phyloP scores from a whole-genome alignment of 2,329 filamentous ascomycete genomes.

The Fusarium torulosum region DNA sequence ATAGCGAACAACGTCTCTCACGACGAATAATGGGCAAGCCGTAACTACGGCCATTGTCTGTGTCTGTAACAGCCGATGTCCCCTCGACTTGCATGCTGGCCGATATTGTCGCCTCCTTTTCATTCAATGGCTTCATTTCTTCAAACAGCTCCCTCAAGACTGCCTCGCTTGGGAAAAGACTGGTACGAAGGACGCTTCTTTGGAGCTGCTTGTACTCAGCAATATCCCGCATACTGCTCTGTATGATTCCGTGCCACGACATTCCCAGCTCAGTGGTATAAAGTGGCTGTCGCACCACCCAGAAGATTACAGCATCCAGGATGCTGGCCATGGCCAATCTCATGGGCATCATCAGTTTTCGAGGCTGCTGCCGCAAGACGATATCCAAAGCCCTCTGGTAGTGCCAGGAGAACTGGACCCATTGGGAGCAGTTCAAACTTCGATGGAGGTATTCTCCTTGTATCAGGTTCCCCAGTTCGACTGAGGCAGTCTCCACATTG shows the following conservation, averaged over 20 bases:
- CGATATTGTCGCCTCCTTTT: neutral
- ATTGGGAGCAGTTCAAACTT: conserved; percentile 37
- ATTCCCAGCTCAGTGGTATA: conserved; percentile 45
- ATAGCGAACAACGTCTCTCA: conserved; percentile 40
- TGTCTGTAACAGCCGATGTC: neutral
- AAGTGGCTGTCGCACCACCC: conserved; percentile 45
- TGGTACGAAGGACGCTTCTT: conserved; percentile 24
- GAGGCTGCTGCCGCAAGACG: conserved; percentile 42
- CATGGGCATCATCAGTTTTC: conserved; percentile 50
- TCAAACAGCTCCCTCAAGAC: conserved; percentile 41
- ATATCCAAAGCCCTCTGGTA: conserved; percentile 50
- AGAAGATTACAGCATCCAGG: conserved; percentile 47
- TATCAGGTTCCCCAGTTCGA: conserved; percentile 42
- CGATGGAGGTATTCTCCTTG: conserved; percentile 25
- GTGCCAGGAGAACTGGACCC: conserved; percentile 44
- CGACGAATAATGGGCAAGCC: conserved; percentile 6
- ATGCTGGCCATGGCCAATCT: conserved; percentile 51
- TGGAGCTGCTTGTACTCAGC: conserved; percentile 44
- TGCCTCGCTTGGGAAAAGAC: conserved; percentile 35
- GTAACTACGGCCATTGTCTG: neutral
- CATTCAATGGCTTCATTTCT: conserved; percentile 5
- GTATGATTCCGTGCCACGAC: conserved; percentile 44
- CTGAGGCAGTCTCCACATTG: conserved; percentile 46
- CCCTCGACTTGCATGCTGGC: neutral
- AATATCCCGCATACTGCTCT: conserved; percentile 47